Conservation (phyloP, 2,329 filamentous ascomycete species). For the Huntiella abstrusa region DNA sequence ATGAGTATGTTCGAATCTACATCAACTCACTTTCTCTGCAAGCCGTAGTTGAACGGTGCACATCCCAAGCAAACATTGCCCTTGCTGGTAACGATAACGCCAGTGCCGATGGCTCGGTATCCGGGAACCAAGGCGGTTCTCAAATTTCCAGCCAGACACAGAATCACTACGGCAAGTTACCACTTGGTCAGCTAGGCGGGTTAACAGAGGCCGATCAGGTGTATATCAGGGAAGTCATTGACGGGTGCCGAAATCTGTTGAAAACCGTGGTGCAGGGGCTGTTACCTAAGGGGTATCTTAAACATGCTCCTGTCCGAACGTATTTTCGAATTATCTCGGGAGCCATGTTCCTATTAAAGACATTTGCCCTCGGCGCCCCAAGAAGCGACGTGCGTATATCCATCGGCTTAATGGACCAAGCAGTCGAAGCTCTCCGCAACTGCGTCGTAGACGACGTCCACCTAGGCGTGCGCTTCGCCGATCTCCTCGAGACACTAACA, state of each 20-base stretch:
- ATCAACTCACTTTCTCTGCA: conserved; percentile 87
- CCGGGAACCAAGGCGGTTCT: conserved; percentile 17
- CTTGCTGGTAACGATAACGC: conserved; percentile 15
- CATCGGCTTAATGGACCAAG: conserved; percentile 55
- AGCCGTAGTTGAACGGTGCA: conserved; percentile 84
- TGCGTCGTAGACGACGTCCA: conserved; percentile 76
- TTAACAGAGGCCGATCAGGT: conserved; percentile 50
- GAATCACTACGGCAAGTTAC: conserved; percentile 44
- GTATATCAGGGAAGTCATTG: conserved; percentile 58
- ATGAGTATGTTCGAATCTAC: conserved; percentile 86
- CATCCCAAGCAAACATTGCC: conserved; percentile 41
- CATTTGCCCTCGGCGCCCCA: conserved; percentile 62
- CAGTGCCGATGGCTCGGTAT: conserved; percentile 15
- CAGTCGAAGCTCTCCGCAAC: conserved; percentile 53
- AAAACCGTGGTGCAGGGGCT: conserved; percentile 60
- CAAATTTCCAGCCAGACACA: conserved; percentile 44
- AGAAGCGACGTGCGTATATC: conserved; percentile 61
- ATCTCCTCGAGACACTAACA: conserved; percentile 62
- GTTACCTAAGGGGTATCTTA: conserved; percentile 54
- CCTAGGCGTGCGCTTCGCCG: conserved; percentile 66
- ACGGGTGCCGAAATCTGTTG: conserved; percentile 59
- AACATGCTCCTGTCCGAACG: conserved; percentile 65
- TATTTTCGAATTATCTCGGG: conserved; percentile 77
- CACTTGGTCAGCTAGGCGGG: conserved; percentile 43
- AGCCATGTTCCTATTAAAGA: conserved; percentile 70